These are phyloP conservation scores for Oryza meridionalis DNA, from an alignment of 176 grass and related monocot species.

Conservation along the genomic window DNA sequence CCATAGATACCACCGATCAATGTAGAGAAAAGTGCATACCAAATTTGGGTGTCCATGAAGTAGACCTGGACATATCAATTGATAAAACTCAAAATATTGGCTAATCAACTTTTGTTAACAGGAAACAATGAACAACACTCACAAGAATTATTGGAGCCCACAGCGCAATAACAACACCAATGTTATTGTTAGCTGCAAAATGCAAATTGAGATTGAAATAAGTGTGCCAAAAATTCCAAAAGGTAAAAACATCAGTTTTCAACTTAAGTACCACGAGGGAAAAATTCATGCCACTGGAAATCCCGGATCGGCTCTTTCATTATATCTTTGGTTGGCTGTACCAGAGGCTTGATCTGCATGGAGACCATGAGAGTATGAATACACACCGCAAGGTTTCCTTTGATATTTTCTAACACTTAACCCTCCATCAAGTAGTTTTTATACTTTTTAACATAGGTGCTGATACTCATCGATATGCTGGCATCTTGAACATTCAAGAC, in stretches of 20 bases:
- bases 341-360: slow-evolving; percentile 92
- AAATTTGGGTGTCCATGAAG: slow-evolving; percentile 99
- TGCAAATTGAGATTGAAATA: slow-evolving; percentile 48
- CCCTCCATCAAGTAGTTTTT: not conserved
- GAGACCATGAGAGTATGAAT: slow-evolving; percentile 32
- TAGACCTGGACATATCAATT: slow-evolving; percentile 70
- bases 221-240: slow-evolving; percentile 33
- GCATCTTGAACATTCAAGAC: slow-evolving; percentile 13
- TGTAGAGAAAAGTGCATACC: slow-evolving; percentile 98
- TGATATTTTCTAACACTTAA: not conserved
- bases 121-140: slow-evolving; percentile 18
- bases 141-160: slow-evolving; percentile 99
- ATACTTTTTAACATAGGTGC: slow-evolving; percentile 2
- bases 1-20: slow-evolving; percentile 96
- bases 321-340: slow-evolving; percentile 92
- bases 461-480: slow-evolving; percentile 6
- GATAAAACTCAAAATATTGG: slow-evolving; percentile 31
- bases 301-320: slow-evolving; percentile 69
- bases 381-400: not conserved
- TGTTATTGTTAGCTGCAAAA: slow-evolving; percentile 84
- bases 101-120: slow-evolving; percentile 21
- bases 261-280: slow-evolving; percentile 73
- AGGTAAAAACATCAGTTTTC: slow-evolving; percentile 28
- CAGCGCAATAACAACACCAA: slow-evolving; percentile 86
- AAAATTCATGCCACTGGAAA: slow-evolving; percentile 96